These are phyloP conservation scores for Suhomyces kilbournensis DNA, from an alignment of 805 yeast genomes.

Conservation along the genomic window DNA sequence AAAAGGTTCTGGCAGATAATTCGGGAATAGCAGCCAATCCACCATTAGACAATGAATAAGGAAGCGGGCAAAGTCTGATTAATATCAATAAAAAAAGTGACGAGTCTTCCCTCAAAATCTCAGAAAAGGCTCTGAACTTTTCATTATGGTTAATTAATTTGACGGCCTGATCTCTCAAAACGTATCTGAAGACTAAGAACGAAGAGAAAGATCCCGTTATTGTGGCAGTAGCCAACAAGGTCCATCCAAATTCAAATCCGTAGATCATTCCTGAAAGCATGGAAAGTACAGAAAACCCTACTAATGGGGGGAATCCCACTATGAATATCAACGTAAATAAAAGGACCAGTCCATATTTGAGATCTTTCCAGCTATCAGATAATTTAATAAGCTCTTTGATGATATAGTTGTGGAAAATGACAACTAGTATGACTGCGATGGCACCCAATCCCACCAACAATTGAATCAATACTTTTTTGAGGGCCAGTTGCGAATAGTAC, in stretches of 20 bases:
- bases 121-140: slow-evolving; percentile 69
- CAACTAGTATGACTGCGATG: slow-evolving; percentile 14
- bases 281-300: slow-evolving; percentile 74
- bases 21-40: slow-evolving; percentile 88
- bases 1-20: slow-evolving; percentile 57
- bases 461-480: slow-evolving; percentile 11
- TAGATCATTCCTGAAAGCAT: slow-evolving; percentile 75
- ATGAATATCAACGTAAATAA: slow-evolving; percentile 53
- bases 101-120: slow-evolving; percentile 69
- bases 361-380: slow-evolving; percentile 45
- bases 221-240: slow-evolving; percentile 65
- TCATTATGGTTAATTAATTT: slow-evolving; percentile 58
- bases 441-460: slow-evolving; percentile 17
- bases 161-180: slow-evolving; percentile 56
- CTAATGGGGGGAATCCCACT: slow-evolving; percentile 86
- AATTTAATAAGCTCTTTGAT: slow-evolving; percentile 36
- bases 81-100: slow-evolving; percentile 62
- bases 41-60: slow-evolving; percentile 89
- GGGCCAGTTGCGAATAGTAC: slow-evolving; percentile 16
- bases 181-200: slow-evolving; percentile 62
- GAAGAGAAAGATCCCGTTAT: slow-evolving; percentile 73
- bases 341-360: slow-evolving; percentile 40
- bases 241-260: slow-evolving; percentile 81
- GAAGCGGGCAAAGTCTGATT: slow-evolving; percentile 85
- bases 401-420: slow-evolving; percentile 36